Evolutionary conservation across 1,284 basidiomycete species (phyloP), one percentile per base, ranked within the genome.

Genomic region (Phenoliferia sp.): DNA sequence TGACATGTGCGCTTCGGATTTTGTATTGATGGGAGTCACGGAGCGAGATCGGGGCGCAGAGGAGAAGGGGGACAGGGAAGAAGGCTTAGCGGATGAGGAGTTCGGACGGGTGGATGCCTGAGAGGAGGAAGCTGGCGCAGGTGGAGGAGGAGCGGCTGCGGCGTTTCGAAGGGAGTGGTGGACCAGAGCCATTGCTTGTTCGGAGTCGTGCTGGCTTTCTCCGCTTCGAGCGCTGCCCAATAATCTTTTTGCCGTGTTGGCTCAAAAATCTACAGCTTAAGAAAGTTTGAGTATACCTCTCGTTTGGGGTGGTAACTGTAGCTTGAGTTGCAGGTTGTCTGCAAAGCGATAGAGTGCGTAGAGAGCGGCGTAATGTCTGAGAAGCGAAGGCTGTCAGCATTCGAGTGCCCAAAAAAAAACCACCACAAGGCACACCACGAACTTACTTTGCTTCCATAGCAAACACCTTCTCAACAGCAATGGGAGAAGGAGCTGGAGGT

Each of bases 271-370:
- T n/a, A n/a, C n/a, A n/a, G n/a, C n/a, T n/a, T n/a, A n/a, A n/a
- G n/a, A n/a, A n/a, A n/a, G n/a, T n/a, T n/a, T n/a, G n/a, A n/a
- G n/a, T n/a, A n/a, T n/a, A 65, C 69, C 71, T 31, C 71, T 63
- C 0, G 70, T 67, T n/a, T 64, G 60, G 0, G 89, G 85, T 19
- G 92, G 92, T n/a, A 94, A 82, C 56, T 88, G 84, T 62, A 85
- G 85, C 69, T 90, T 86, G 33, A 93, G 83, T 68, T 89, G 88
- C 4, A 92, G 84, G 64, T 86, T 84, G 76, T 91, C 92, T 78
- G 86, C 89, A 77, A 92, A 89, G 69, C 92, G 86, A 79, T 92
- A 90, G 64, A 94, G 79, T 33, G 90, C 90, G 75, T 92, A 93
- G 3, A 90, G 90, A 31, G 92, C 91, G 29, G 88, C 90, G 85